Conservation (phyloP, 352 stramenopile species). For the Phytophthora kernoviae region DNA sequence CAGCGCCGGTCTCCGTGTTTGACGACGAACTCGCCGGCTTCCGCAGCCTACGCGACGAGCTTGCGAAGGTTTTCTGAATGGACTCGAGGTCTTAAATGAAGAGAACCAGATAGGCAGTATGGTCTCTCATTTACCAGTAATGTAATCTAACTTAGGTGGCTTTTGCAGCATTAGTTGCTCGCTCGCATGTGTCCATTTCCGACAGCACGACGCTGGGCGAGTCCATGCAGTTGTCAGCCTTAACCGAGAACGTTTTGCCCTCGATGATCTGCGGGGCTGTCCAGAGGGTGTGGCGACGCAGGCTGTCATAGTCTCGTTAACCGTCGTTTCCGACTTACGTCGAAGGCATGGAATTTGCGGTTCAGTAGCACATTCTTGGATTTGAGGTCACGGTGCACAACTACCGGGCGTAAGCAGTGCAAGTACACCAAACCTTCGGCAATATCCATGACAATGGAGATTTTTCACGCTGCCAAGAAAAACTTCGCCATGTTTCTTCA, state of each 20-base stretch:
- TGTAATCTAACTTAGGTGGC: no score
- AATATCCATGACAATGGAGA: slow-evolving; percentile 83
- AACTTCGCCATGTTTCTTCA: slow-evolving; percentile 56
- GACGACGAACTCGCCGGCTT: slow-evolving; percentile 83
- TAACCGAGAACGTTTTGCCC: slow-evolving; percentile 85
- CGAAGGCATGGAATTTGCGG: slow-evolving; percentile 71
- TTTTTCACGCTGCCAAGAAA: slow-evolving; percentile 76
- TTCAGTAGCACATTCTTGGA: slow-evolving; percentile 87
- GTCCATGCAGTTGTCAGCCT: slow-evolving; percentile 90
- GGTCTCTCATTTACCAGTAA: no score
- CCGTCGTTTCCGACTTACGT: slow-evolving; percentile 71
- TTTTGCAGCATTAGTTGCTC: no score
- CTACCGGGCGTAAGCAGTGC: slow-evolving; percentile 66
- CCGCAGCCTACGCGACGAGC: slow-evolving; percentile 68
- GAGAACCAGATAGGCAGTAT: no score
- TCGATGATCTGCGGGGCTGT: slow-evolving; percentile 90
- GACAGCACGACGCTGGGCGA: slow-evolving; percentile 85
- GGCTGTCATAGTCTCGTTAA: slow-evolving; percentile 81
- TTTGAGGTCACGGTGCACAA: slow-evolving; percentile 90
- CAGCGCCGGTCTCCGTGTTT: slow-evolving; percentile 41
- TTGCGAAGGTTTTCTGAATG: slow-evolving; percentile 43
- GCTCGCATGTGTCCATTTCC: slow-evolving; percentile 74
- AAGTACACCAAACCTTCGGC: slow-evolving; percentile 87
- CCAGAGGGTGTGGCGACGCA: slow-evolving; percentile 85
- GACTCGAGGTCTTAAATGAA: not conserved